Conservation (phyloP, 345 rosid genomes). For the Acer yangbiense region DNA sequence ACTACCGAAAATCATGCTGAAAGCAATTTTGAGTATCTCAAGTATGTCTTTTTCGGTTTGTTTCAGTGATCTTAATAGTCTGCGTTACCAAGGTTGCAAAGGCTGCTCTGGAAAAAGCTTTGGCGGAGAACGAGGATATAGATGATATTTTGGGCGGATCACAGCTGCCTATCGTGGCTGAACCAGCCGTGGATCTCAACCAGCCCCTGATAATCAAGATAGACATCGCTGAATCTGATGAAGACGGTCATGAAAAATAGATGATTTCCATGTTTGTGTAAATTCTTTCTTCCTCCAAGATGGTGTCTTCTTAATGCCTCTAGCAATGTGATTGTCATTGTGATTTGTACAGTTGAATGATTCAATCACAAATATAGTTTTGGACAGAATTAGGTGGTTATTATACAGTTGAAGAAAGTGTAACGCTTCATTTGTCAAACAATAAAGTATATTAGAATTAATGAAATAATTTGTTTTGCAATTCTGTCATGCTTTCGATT, state of each 20-base stretch:
- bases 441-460: slow-evolving; percentile 7
- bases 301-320: not conserved
- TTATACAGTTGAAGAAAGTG: slow-evolving; percentile 16
- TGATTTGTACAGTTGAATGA: slow-evolving; percentile 37
- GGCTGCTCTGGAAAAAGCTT: slow-evolving; percentile 80
- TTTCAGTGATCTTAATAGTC: slow-evolving; percentile 75
- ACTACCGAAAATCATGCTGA: not conserved
- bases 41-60: slow-evolving; percentile 5
- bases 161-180: slow-evolving; percentile 44
- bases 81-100: slow-evolving; percentile 82
- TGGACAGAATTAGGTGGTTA: slow-evolving; percentile 20
- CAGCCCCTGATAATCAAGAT: slow-evolving; percentile 83
- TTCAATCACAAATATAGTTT: slow-evolving; percentile 20
- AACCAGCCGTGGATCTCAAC: slow-evolving; percentile 45
- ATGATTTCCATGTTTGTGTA: slow-evolving; percentile 28
- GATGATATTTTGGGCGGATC: slow-evolving; percentile 43
- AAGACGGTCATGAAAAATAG: slow-evolving; percentile 41
- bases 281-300: slow-evolving; percentile 32
- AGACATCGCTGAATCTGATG: slow-evolving; percentile 38
- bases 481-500: no score
- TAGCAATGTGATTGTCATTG: not conserved
- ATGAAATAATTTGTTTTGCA: slow-evolving; percentile 6
- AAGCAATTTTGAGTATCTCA: slow-evolving; percentile 15
- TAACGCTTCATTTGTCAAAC: slow-evolving; percentile 5
- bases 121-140: slow-evolving; percentile 79